Conservation (phyloP, 2,329 filamentous ascomycete species). For the Aspergillus thermomutatus region DNA sequence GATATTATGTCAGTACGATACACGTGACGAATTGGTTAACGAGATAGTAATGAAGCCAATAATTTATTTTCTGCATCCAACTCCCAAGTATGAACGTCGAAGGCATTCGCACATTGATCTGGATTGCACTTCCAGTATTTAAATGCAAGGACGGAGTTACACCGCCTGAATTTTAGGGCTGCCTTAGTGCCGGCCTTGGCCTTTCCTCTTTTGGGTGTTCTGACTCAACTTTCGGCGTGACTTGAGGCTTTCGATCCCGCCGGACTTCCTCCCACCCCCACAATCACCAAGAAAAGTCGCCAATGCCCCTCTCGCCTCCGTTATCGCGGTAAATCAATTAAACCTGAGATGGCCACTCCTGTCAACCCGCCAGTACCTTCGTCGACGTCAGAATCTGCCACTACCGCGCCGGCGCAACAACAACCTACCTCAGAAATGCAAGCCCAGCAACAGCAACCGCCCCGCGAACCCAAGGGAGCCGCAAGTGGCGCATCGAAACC, state of each 20-base stretch:
- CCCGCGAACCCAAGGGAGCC: conserved; percentile 19
- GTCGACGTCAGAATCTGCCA: conserved; percentile 12
- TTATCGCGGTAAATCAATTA: conserved; percentile 15
- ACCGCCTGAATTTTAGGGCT: conserved; percentile 21
- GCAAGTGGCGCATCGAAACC: conserved; percentile 21
- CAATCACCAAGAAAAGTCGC: conserved; percentile 26
- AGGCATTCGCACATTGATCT: background rate
- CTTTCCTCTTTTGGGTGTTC: background rate
- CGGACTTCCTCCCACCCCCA: conserved; percentile 11
- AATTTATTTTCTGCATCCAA: background rate
- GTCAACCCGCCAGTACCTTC: conserved; percentile 17
- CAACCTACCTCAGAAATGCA: conserved; percentile 13
- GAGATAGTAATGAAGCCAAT: conserved; percentile 1
- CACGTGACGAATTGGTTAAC: conserved; percentile 3
- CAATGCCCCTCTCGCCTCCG: conserved; percentile 24
- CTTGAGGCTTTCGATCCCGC: conserved; percentile 18
- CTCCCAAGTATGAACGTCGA: background rate
- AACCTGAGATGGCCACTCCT: conserved; percentile 27
- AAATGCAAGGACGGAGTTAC: background rate
- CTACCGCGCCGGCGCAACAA: conserved; percentile 16
- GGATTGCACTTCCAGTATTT: background rate
- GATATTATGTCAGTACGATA: conserved; percentile 10
- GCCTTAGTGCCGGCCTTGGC: conserved; percentile 19
- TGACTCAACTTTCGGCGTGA: conserved; percentile 31
- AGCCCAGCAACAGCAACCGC: conserved; percentile 19